phyloP scores from a whole-genome alignment of 768 basidiomycete species.

The Boletus rufocinnamomeus region DNA sequence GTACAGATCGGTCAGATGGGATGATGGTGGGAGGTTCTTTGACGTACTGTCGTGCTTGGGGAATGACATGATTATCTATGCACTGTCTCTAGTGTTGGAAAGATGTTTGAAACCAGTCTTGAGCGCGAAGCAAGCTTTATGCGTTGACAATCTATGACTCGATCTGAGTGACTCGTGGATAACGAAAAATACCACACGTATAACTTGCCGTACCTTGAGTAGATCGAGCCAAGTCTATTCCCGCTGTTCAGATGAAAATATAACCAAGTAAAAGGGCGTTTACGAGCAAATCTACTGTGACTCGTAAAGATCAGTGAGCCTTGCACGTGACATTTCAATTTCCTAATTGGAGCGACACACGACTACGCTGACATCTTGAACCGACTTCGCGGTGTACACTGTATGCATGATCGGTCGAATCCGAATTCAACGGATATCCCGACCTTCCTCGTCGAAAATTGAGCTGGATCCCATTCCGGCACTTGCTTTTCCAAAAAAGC shows the following conservation, averaged over 20 bases:
- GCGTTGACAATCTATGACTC: conserved; percentile 11
- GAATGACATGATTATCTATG: conserved; percentile 53
- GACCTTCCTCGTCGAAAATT: not conserved
- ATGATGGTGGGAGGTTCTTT: not conserved
- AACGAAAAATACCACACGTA: not conserved
- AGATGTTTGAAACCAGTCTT: not conserved
- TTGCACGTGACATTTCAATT: not conserved
- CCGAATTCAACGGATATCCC: not conserved
- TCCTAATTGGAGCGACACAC: not conserved
- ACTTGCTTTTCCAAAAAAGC: too few species aligned
- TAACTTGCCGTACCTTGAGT: not conserved
- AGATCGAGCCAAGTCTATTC: not conserved
- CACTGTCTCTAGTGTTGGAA: not conserved
- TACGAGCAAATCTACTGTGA: not conserved
- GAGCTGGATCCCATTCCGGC: too few species aligned
- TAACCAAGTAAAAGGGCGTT: not conserved
- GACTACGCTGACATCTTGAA: too few species aligned
- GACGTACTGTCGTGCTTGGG: conserved; percentile 70
- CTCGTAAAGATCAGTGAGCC: not conserved
- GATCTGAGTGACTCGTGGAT: conserved; percentile 14
- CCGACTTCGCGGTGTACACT: too few species aligned
- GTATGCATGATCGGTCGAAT: not conserved
- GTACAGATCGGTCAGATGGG: conserved; percentile 12
- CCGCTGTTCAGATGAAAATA: not conserved
- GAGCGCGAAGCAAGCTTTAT: not conserved